A percentile compares a stretch with the other conserved stretches of the same genome.
Evolutionary conservation across 768 basidiomycete species (phyloP).

Genomic region (Mrakia gelida): DNA sequence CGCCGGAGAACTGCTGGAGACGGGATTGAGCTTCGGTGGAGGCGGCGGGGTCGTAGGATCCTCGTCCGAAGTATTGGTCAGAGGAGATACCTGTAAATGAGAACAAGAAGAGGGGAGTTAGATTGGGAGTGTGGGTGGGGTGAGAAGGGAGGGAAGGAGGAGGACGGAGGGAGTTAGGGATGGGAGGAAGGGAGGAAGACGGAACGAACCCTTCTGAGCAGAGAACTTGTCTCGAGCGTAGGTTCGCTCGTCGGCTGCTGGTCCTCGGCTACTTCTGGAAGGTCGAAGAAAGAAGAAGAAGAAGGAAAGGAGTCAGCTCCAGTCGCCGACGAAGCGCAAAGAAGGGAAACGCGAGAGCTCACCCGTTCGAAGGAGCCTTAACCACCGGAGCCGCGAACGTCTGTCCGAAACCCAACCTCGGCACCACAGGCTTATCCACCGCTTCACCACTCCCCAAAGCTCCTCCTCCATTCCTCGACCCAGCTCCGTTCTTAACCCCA

Average conservation of each 20-base stretch:
- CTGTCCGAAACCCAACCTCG: constrained; percentile 76
- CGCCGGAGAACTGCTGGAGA: constrained; percentile 79
- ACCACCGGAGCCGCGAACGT: constrained; percentile 60
- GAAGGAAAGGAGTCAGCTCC: constrained; percentile 18
- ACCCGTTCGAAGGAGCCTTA: constrained; percentile 50
- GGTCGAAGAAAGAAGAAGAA: constrained; percentile 42
- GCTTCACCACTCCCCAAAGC: constrained; percentile 1
- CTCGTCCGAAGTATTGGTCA: constrained; percentile 93
- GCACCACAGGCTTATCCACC: constrained; percentile 45
- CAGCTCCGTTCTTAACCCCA: background rate
- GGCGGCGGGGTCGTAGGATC: constrained; percentile 71
- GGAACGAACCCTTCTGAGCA: constrained; percentile 60
- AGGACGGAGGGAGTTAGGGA: background rate
- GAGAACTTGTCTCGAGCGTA: constrained; percentile 89
- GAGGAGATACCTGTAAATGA: constrained; percentile 70
- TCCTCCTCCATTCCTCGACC: background rate
- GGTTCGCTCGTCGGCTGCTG: constrained; percentile 47
- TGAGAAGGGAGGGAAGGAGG: background rate
- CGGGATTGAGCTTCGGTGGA: constrained; percentile 73
- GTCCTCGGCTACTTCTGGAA: constrained; percentile 36
- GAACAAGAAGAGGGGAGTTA: too few species aligned
- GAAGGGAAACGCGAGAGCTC: background rate
- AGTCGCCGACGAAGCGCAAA: background rate
- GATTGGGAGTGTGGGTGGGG: background rate
- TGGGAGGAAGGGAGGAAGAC: background rate